phyloP scores from a whole-genome alignment of 495 filamentous ascomycete species.

The Hypoxylon lienhwacheense region DNA sequence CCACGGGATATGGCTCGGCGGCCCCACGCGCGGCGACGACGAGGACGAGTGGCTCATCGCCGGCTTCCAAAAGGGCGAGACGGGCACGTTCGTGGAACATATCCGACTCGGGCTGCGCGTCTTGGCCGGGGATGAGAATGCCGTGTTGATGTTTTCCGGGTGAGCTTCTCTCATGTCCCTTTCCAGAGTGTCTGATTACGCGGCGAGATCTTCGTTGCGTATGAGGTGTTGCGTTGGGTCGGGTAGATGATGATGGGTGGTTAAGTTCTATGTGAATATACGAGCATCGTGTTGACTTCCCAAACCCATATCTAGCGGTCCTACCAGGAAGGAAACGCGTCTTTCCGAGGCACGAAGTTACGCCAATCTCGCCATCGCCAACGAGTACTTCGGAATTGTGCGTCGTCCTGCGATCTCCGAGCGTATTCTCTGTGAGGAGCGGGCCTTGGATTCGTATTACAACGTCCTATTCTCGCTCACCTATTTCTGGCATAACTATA shows the following conservation, averaged over 20 bases:
- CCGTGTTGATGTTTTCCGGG: constrained; percentile 71
- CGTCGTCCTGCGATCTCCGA: constrained; percentile 4
- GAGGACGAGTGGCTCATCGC: constrained; percentile 75
- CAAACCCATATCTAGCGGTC: constrained; percentile 50
- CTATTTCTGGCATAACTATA: constrained; percentile 54
- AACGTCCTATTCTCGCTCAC: constrained; percentile 74
- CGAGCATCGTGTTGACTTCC: constrained; percentile 3
- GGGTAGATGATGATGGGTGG: too few relatives aligned
- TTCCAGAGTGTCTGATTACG: too few relatives aligned
- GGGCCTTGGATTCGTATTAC: constrained; percentile 77
- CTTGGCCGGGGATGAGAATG: constrained; percentile 43
- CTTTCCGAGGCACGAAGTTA: constrained; percentile 71
- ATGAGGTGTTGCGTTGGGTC: too few relatives aligned
- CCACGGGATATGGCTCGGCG: constrained; percentile 76
- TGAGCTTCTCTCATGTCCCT: constrained; percentile 38
- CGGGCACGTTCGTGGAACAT: constrained; percentile 70
- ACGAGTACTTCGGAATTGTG: constrained; percentile 43
- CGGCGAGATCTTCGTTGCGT: too few relatives aligned
- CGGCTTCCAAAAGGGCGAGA: constrained; percentile 71
- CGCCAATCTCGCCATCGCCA: constrained; percentile 50
- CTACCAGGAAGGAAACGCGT: constrained; percentile 59
- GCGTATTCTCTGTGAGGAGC: constrained; percentile 51
- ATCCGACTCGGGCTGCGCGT: constrained; percentile 62
- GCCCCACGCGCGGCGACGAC: constrained; percentile 56
- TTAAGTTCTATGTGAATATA: too few relatives aligned